These are phyloP conservation scores for Aspergillus amoenus DNA, from an alignment of 2,329 filamentous ascomycete genomes.

Conservation along the genomic window DNA sequence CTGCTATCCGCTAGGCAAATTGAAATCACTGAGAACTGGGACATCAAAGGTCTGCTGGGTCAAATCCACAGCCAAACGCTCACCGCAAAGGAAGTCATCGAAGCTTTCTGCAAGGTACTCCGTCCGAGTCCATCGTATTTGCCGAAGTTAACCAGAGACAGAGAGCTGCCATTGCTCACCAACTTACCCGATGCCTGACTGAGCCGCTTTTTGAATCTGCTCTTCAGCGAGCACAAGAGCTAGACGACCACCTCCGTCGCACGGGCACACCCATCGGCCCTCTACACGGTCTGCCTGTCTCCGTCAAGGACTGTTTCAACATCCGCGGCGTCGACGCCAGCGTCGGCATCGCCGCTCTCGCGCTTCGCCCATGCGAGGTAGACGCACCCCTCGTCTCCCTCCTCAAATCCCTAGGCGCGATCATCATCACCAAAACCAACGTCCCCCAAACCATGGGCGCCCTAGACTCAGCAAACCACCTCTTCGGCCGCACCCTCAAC, in stretches of 20 bases:
- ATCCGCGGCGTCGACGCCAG: slow-evolving; percentile 52
- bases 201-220: slow-evolving; percentile 54
- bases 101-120: slow-evolving; percentile 55
- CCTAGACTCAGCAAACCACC: slow-evolving; percentile 60
- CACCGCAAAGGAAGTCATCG: slow-evolving; percentile 47
- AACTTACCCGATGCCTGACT: slow-evolving; percentile 49
- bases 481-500: slow-evolving; percentile 64
- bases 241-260: slow-evolving; percentile 47
- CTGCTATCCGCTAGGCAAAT: slow-evolving; percentile 53
- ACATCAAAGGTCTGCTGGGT: slow-evolving; percentile 40
- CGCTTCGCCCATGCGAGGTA: slow-evolving; percentile 56
- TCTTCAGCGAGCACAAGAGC: slow-evolving; percentile 46
- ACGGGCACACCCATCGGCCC: slow-evolving; percentile 53
- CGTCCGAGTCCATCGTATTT: too few species aligned
- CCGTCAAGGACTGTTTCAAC: slow-evolving; percentile 49
- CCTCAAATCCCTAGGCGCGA: slow-evolving; percentile 60
- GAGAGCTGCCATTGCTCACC: slow-evolving; percentile 40
- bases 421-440: slow-evolving; percentile 71
- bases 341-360: slow-evolving; percentile 60
- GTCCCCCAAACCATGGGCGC: slow-evolving; percentile 59
- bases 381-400: slow-evolving; percentile 60
- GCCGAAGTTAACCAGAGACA: slow-evolving; percentile 9
- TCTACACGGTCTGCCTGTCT: slow-evolving; percentile 62
- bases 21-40: slow-evolving; percentile 55
- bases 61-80: slow-evolving; percentile 36